Conservation (phyloP, 139 green algal genomes). For the Chlamydomonas sp. region DNA sequence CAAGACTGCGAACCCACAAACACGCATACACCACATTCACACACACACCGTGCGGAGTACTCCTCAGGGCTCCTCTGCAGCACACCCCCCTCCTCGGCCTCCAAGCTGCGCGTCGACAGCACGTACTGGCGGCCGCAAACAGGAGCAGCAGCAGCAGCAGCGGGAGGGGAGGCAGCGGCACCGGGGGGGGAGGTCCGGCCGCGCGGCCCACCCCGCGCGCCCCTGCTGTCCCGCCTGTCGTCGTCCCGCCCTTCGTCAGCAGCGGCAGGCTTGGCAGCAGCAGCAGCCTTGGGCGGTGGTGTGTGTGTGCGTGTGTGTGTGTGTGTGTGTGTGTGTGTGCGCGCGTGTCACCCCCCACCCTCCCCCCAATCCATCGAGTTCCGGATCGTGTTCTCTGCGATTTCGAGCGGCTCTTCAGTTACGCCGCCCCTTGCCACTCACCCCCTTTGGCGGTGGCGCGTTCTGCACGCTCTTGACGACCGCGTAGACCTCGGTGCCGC, state of each 20-base stretch:
- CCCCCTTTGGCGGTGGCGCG: too few relatives aligned
- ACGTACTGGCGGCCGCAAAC: background rate
- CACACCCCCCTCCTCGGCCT: conserved; percentile 8
- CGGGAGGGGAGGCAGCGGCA: background rate
- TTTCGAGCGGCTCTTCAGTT: too few relatives aligned
- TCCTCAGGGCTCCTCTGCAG: background rate
- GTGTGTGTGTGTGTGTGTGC: background rate
- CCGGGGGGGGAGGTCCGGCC: background rate
- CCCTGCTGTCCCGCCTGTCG: too few relatives aligned
- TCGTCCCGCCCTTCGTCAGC: background rate
- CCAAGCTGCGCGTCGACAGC: background rate
- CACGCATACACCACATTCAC: background rate
- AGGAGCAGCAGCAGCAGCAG: background rate
- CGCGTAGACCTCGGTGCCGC: background rate
- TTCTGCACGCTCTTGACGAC: background rate
- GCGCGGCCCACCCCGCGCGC: too few relatives aligned
- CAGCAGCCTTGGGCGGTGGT: too few relatives aligned
- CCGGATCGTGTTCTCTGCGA: too few relatives aligned
- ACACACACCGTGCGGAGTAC: background rate
- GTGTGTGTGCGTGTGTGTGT: too few relatives aligned
- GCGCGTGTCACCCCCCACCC: background rate
- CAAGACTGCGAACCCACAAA: background rate
- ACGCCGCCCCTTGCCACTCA: too few relatives aligned
- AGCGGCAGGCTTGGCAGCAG: too few relatives aligned
- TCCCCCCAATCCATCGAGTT: too few relatives aligned